Evolutionary conservation across 208 protist species (phyloP), one percentile per base, ranked within the genome.

Genomic region (Wallacemonas sp.): DNA sequence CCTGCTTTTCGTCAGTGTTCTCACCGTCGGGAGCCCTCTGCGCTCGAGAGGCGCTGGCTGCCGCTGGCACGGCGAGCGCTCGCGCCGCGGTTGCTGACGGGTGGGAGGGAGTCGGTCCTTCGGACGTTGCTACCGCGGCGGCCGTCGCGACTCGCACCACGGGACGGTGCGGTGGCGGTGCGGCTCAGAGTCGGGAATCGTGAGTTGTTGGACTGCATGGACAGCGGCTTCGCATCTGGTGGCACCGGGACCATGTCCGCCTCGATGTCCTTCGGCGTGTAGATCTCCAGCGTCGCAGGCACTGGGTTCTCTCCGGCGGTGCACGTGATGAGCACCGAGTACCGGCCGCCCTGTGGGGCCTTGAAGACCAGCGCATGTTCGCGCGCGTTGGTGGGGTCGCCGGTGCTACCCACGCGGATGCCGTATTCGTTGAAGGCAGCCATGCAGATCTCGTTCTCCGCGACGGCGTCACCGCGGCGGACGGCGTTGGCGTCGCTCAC

Each of bases 351-450:
- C 60, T 88, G 76, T 24, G 83, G 78, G 0, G 80, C 82, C 63
- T 78, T 82, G 63, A 93, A 93, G 19, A 90, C 72, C 2, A 95
- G 49, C 16, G 85, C 71, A 63, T 92, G 85, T 72, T 95, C 89
- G 34, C 86, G 80, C 11, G 83, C 73, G 70, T 80, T 88, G 27
- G 61, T 83, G 21, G 82, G 21, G 23, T 87, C 85, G 16, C 83
- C 87, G 6, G 83, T 88, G 36, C 74, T 71, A 52, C 69, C 77
- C 17, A 93, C 68, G 38, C 70, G 68, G 48, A 93, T 88, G 56
- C 86, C 84, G 66, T 87, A 84, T 48, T 85, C 80, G 68, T 95
- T 88, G 69, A 81, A 92, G 23, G 73, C 86, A 19, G 61, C 56
- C 71, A 95, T 87, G 9, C 48, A 71, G 47, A 95, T 64, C 2